Conservation (phyloP, 2,329 filamentous ascomycete species). For the Paecilomyces dactylethromorphus region DNA sequence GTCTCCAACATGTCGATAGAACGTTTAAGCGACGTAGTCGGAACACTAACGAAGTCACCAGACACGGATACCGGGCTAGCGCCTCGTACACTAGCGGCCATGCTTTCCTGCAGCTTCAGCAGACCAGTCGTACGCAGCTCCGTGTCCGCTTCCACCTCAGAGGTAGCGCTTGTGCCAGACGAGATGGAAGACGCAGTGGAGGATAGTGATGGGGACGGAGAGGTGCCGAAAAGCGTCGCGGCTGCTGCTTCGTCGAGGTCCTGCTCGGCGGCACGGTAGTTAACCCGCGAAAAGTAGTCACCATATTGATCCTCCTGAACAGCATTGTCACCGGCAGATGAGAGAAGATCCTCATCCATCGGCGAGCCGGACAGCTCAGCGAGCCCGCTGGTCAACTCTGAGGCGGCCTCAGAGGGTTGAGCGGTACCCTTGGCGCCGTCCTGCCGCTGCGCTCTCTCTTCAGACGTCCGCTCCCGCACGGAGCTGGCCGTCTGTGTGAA, state of each 20-base stretch:
- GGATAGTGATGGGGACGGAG: constrained; percentile 35
- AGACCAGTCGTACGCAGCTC: constrained; percentile 13
- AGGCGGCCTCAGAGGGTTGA: constrained; percentile 18
- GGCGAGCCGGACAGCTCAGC: constrained; percentile 23
- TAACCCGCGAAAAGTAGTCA: constrained; percentile 29
- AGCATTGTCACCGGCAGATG: constrained; percentile 19
- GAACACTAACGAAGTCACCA: constrained; percentile 10
- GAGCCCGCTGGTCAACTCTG: constrained; percentile 18
- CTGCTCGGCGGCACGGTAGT: constrained; percentile 17
- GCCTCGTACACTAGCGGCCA: constrained; percentile 2
- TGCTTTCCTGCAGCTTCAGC: constrained; percentile 1
- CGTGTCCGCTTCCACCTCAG: constrained; percentile 22
- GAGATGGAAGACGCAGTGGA: constrained; percentile 36
- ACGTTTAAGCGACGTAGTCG: constrained; percentile 30
- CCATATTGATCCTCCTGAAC: constrained; percentile 25
- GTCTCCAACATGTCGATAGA: constrained; percentile 35
- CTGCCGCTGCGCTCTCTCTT: constrained; percentile 25
- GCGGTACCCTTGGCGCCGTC: constrained; percentile 32
- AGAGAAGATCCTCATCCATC: constrained; percentile 24
- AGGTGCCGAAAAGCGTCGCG: constrained; percentile 32
- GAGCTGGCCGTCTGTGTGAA: constrained; percentile 93
- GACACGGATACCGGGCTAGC: constrained; percentile 1
- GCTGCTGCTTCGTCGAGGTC: constrained; percentile 28
- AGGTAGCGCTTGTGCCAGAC: constrained; percentile 33
- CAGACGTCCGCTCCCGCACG: constrained; percentile 54